A percentile compares a stretch with the other conserved stretches of the same genome.
Conservation (phyloP, 1,284 basidiomycete genomes). For the Fistulina hepatica region DNA sequence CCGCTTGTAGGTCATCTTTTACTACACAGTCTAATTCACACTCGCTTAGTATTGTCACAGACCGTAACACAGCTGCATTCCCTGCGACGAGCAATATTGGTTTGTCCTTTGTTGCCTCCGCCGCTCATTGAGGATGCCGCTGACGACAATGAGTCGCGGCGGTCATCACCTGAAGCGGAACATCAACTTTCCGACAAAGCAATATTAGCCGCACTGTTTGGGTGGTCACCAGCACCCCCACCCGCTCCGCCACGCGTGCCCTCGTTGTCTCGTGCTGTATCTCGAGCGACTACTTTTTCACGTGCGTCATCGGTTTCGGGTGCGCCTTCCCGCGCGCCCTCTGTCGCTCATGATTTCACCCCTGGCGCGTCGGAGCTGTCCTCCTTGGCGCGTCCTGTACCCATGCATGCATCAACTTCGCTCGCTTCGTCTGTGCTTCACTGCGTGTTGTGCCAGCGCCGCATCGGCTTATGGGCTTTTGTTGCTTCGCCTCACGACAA, state of each 20-base stretch:
- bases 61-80: conserved; percentile 34
- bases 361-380: conserved; percentile 28
- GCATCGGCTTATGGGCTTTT: conserved; percentile 70
- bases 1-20: conserved; percentile 43
- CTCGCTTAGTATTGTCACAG: conserved; percentile 20
- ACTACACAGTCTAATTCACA: background rate
- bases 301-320: conserved; percentile 20
- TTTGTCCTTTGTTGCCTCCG: conserved; percentile 14
- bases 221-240: conserved; percentile 50
- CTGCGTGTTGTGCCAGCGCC: conserved; percentile 60
- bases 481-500: conserved; percentile 20
- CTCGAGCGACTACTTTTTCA: conserved; percentile 8
- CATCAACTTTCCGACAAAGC: conserved; percentile 41
- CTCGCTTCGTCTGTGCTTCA: no score
- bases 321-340: conserved; percentile 25
- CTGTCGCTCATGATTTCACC: conserved; percentile 3
- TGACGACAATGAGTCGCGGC: conserved; percentile 13
- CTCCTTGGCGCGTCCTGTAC: conserved; percentile 27
- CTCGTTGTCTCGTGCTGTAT: conserved; percentile 23
- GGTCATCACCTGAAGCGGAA: conserved; percentile 9
- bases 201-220: conserved; percentile 54
- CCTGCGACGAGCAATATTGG: conserved; percentile 30
- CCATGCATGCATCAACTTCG: conserved; percentile 4
- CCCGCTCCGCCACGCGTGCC: conserved; percentile 27
- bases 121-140: no score